Conservation (phyloP, 768 basidiomycete species). For the Porphyrellus cyaneotinctus region DNA sequence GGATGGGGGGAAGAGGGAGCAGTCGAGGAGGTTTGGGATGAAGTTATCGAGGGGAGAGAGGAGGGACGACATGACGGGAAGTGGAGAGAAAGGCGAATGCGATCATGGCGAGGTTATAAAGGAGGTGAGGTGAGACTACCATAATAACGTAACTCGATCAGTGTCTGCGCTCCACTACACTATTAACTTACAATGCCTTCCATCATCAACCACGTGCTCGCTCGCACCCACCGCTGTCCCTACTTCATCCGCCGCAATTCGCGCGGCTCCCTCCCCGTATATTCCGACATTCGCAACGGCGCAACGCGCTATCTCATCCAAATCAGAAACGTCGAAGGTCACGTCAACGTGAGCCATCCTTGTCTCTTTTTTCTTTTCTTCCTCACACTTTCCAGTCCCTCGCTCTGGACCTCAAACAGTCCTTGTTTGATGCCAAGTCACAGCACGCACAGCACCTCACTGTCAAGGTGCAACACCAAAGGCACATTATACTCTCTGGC, state of each 20-base stretch:
- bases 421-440: slow-evolving; percentile 48
- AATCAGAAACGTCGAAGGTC: slow-evolving; percentile 68
- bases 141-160: neutral
- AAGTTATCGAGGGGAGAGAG: slow-evolving; percentile 26
- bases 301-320: slow-evolving; percentile 55
- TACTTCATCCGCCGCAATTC: slow-evolving; percentile 69
- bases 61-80: neutral
- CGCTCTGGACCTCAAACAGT: slow-evolving; percentile 49
- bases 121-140: neutral
- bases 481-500: slow-evolving; percentile 57
- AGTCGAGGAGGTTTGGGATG: neutral
- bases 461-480: slow-evolving; percentile 43
- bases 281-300: slow-evolving; percentile 67
- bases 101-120: slow-evolving; percentile 2
- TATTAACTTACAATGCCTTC: slow-evolving; percentile 3
- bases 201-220: slow-evolving; percentile 18
- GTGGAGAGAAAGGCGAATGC: neutral
- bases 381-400: slow-evolving; percentile 42
- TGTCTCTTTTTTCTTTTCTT: neutral
- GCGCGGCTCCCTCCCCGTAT: slow-evolving; percentile 67
- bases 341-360: slow-evolving; percentile 43
- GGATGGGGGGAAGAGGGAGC: slow-evolving; percentile 32
- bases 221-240: neutral
- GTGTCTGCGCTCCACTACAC: neutral
- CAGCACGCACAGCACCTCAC: slow-evolving; percentile 47